Percentiles rank a stretch among this genome's conserved stretches.
These are phyloP conservation scores for Passiflora organensis DNA, from an alignment of 345 rosid genomes.

Conservation along the genomic window DNA sequence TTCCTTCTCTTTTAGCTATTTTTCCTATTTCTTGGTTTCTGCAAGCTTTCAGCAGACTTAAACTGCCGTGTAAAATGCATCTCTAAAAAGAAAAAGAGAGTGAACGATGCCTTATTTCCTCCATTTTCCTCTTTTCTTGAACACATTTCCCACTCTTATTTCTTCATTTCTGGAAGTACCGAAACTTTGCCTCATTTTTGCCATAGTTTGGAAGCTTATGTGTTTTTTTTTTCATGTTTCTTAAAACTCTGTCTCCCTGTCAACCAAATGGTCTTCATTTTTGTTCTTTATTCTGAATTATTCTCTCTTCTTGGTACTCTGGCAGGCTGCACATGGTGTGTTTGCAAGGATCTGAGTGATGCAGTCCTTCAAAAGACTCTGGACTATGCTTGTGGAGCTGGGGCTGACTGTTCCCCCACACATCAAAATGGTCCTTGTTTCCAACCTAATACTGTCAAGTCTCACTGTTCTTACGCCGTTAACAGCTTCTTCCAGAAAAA, in stretches of 20 bases:
- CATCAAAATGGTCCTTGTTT: constrained; percentile 57
- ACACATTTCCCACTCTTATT: no score
- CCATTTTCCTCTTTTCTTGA: no score
- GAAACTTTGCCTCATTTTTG: no score
- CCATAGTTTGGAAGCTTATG: no score
- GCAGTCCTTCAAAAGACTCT: constrained; percentile 59
- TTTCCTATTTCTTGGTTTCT: neutral
- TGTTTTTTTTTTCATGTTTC: neutral
- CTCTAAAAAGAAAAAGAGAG: no score
- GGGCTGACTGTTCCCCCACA: constrained; percentile 79
- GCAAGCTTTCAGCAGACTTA: neutral
- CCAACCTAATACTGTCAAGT: constrained; percentile 63
- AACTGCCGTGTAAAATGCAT: no score
- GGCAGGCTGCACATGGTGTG: constrained; percentile 73
- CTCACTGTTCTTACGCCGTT: constrained; percentile 83
- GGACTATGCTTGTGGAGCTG: constrained; percentile 95
- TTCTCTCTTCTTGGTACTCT: neutral
- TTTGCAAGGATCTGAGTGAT: constrained; percentile 62
- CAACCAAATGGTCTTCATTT: neutral
- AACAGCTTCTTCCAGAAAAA: constrained; percentile 87
- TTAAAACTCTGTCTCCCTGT: no score
- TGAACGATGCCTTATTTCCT: no score
- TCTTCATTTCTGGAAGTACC: no score
- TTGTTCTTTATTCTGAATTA: no score
- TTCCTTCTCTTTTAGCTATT: neutral